Base-by-base conservation (phyloP, 176 grass and related monocot species). In the Guadua angustifolia region DNA sequence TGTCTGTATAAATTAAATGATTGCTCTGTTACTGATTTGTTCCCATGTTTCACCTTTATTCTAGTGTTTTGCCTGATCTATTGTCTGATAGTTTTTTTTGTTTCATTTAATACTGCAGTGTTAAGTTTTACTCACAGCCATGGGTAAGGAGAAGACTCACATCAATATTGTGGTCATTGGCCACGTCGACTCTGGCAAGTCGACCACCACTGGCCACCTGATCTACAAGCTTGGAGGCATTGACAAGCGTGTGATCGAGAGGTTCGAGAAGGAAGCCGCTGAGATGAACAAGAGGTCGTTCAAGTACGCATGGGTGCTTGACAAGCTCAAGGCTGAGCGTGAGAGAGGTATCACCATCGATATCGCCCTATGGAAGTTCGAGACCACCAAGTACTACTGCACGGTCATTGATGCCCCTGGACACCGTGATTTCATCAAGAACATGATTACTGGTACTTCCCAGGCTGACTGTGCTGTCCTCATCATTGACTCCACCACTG, bases 161-260 rank as follows among this genome's bases (percentile, higher is more conserved):
- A 94, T 94, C 53, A 94, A 38, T 81, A 89, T 95, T 9, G 93
- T 95, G 69, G 90, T 95, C 82, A 95, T 95, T 84, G 90, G 93
- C 82, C 93, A 95, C 0, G 90, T 92, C 13, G 90, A 95, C 88
- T 95, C 93, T 58, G 93, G 93, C 22, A 95, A 95, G 66, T 95
- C 93, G 3, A 95, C 93, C 63, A 95, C 93, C 88, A 92, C 93
- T 64, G 93, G 93, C 1, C 93, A 95, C 80, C 83, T 95, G 57
- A 95, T 95, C 75, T 95, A 95, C 85, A 95, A 95, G 88, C 85
- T 95, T 55, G 93, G 93, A 68, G 93, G 93, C n/a, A 95, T 95
- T 38, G 93, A 92, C 90, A 95, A 95, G 90, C 90, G 93, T 92
- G 93, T 95, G 21, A 95, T 95, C 29, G 90, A 94, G 85, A 82